A percentile compares a stretch with the other conserved stretches of the same genome.
Evolutionary conservation across 192 early-diverging fungal species (phyloP).

Genomic region (Diversispora epigaea): DNA sequence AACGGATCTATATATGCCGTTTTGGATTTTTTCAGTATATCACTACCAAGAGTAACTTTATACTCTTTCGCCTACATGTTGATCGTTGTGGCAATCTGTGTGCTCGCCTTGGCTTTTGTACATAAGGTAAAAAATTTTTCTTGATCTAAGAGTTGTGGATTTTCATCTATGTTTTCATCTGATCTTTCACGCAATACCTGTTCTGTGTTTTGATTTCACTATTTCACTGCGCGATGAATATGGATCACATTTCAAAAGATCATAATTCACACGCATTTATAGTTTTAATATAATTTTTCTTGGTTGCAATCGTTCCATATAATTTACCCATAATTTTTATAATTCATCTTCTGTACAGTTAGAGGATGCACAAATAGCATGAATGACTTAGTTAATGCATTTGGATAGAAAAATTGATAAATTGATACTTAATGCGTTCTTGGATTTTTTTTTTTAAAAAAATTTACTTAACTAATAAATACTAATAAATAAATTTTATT

Average conservation of each 20-base stretch:
- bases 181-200: not conserved
- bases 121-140: slow-evolving; percentile 19
- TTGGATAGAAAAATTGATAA: no score
- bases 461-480: not conserved
- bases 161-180: not conserved
- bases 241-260: no score
- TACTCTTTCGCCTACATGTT: slow-evolving; percentile 17
- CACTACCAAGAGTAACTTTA: not conserved
- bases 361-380: no score
- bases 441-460: not conserved
- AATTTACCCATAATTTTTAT: no score
- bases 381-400: no score
- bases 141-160: not conserved
- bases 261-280: no score
- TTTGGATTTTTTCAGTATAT: slow-evolving; percentile 19
- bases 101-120: slow-evolving; percentile 20
- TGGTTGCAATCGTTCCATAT: no score
- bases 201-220: not conserved
- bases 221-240: not conserved
- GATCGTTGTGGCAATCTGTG: slow-evolving; percentile 28
- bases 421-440: no score
- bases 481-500: not conserved
- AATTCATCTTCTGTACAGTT: no score
- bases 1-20: not conserved
- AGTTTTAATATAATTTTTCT: no score